Evolutionary conservation across 139 green algal genomes (phyloP).

Genomic region (Nannochloris sp.): DNA sequence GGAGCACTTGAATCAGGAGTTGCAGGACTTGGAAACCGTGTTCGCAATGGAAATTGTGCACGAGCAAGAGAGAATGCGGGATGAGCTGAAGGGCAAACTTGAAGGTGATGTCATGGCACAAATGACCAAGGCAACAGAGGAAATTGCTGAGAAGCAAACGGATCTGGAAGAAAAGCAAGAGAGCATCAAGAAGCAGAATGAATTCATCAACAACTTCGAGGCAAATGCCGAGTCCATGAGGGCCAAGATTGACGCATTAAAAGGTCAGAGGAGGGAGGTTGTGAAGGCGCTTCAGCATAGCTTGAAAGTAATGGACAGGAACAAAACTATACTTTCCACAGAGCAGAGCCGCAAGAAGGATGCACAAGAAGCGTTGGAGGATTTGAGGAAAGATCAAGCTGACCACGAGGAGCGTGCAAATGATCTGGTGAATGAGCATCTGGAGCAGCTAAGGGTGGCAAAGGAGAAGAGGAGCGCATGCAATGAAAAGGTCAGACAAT

Average conservation of each 20-base stretch:
- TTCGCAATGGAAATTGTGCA: background rate
- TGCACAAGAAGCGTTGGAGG: too few relatives aligned
- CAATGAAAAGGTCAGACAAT: background rate
- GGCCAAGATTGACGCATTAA: too few relatives aligned
- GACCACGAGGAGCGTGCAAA: too few relatives aligned
- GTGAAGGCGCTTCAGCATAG: too few relatives aligned
- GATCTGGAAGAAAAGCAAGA: background rate
- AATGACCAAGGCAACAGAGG: background rate
- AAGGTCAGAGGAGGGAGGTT: too few relatives aligned
- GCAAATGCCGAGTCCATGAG: too few relatives aligned
- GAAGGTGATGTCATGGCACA: background rate
- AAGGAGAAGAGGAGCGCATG: background rate
- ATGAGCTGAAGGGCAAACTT: background rate
- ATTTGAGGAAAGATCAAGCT: too few relatives aligned
- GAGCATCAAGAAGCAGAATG: background rate
- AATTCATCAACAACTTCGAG: background rate
- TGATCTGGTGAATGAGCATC: constrained; percentile 1
- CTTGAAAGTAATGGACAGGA: too few relatives aligned
- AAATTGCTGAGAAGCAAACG: background rate
- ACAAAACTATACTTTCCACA: too few relatives aligned
- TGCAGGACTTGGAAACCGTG: background rate
- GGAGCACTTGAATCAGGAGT: background rate
- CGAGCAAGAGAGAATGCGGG: background rate
- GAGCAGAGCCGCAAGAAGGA: too few relatives aligned
- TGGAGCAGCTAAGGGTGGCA: background rate